Conservation (phyloP, 768 basidiomycete genomes). For the Tricholoma saponaceum region DNA sequence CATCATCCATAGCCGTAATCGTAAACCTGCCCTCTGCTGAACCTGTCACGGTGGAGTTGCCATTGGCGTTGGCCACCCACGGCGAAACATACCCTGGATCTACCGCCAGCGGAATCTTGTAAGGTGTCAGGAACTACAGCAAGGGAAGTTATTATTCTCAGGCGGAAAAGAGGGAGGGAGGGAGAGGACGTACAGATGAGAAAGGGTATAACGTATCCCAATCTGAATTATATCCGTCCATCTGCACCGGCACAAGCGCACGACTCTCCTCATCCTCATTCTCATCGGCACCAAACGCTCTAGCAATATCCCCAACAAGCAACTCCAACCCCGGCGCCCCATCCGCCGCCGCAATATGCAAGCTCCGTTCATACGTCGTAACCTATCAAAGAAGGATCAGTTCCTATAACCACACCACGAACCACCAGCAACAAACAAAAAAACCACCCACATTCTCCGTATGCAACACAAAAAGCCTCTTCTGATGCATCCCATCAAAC, state of each 20-base stretch:
- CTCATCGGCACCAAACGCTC: conserved; percentile 51
- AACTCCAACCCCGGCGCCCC: conserved; percentile 69
- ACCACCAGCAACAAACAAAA: too few relatives aligned
- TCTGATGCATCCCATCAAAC: conserved; percentile 86
- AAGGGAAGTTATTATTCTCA: background rate
- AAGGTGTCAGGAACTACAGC: conserved; percentile 75
- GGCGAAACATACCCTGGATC: conserved; percentile 47
- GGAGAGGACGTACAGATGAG: conserved; percentile 49
- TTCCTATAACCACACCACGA: too few relatives aligned
- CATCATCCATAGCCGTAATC: conserved; percentile 56
- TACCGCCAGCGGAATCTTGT: conserved; percentile 65
- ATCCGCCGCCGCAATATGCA: conserved; percentile 83
- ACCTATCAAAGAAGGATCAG: too few relatives aligned
- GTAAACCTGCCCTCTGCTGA: conserved; percentile 38
- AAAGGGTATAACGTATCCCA: conserved; percentile 89
- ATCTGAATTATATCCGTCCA: conserved; percentile 78
- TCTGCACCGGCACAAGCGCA: conserved; percentile 42
- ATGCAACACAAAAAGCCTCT: conserved; percentile 79
- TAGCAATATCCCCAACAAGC: conserved; percentile 59
- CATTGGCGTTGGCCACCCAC: conserved; percentile 24
- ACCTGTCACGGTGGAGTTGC: conserved; percentile 3
- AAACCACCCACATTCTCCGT: conserved; percentile 88
- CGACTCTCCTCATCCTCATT: conserved; percentile 28
- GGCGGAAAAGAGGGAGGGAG: background rate
- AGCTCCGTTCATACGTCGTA: conserved; percentile 62